A percentile compares a stretch with the other conserved stretches of the same genome.
Conservation (phyloP, 331 rosid species). For the Quercus lobata region DNA sequence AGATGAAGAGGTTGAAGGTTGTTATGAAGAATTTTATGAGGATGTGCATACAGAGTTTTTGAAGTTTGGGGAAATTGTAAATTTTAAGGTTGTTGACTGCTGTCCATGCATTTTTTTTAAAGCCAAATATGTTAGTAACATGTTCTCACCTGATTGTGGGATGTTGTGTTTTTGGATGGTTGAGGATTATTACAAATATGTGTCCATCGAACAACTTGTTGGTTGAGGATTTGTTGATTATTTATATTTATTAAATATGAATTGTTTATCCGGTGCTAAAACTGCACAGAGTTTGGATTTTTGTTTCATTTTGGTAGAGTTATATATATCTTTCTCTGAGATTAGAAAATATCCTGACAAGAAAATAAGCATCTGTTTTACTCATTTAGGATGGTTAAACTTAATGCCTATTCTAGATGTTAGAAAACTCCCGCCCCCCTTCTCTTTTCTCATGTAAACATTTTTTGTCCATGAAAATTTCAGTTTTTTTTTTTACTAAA, state of each 20-base stretch:
- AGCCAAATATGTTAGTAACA: background rate
- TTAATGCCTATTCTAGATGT: background rate
- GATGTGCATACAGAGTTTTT: constrained; percentile 96
- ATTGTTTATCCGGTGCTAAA: background rate
- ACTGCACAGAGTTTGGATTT: background rate
- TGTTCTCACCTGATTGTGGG: background rate
- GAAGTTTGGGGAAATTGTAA: constrained; percentile 89
- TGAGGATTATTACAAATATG: background rate
- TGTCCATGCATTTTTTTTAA: background rate
- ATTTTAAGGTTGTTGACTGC: constrained; percentile 76
- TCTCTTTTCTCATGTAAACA: background rate
- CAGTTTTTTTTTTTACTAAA: background rate
- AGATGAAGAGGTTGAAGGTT: constrained; percentile 79
- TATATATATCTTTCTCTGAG: background rate
- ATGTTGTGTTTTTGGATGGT: background rate
- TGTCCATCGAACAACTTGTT: background rate
- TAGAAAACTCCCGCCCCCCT: background rate
- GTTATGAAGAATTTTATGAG: constrained; percentile 87
- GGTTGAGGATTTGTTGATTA: background rate
- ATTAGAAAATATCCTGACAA: background rate
- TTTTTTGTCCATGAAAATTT: background rate
- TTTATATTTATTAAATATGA: background rate
- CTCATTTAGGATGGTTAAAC: background rate
- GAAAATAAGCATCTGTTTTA: background rate
- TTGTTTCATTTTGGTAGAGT: background rate